Evolutionary conservation across 495 filamentous ascomycete genomes (phyloP).

Genomic region (Daldinia loculata): DNA sequence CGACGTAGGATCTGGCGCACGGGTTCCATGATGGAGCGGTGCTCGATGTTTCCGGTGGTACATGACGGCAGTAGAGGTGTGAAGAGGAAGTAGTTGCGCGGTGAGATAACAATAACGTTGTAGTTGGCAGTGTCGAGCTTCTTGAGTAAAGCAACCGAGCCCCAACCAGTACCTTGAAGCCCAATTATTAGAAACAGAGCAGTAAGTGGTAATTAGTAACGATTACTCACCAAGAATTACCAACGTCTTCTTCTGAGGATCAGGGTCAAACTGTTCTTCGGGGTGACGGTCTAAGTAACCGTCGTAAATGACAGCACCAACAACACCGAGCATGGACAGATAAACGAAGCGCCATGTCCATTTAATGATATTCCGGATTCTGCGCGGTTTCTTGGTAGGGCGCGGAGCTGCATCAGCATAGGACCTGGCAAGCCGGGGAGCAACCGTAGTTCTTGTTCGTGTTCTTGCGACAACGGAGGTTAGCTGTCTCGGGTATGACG

Average conservation of each 20-base stretch:
- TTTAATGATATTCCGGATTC: slow-evolving; percentile 52
- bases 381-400: slow-evolving; percentile 49
- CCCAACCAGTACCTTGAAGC: slow-evolving; percentile 78
- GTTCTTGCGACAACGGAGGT: slow-evolving; percentile 23
- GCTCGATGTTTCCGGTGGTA: slow-evolving; percentile 96
- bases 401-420: slow-evolving; percentile 49
- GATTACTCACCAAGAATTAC: slow-evolving; percentile 85
- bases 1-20: slow-evolving; percentile 92
- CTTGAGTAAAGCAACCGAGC: slow-evolving; percentile 94
- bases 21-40: slow-evolving; percentile 99
- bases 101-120: slow-evolving; percentile 96
- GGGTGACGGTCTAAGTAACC: slow-evolving; percentile 85
- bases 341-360: slow-evolving; percentile 79
- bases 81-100: slow-evolving; percentile 99
- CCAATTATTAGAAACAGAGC: slow-evolving; percentile 21
- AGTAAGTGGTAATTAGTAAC: slow-evolving; percentile 8
- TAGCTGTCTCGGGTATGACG: slow-evolving; percentile 25
- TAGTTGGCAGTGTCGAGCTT: slow-evolving; percentile 98
- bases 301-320: slow-evolving; percentile 76
- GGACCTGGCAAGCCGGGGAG: slow-evolving; percentile 53
- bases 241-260: slow-evolving; percentile 94
- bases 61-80: slow-evolving; percentile 96
- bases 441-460: slow-evolving; percentile 6
- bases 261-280: slow-evolving; percentile 78
- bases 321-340: slow-evolving; percentile 70